Base-by-base conservation (phyloP, 257 asterid genomes). In the Leptodermis oblonga region DNA sequence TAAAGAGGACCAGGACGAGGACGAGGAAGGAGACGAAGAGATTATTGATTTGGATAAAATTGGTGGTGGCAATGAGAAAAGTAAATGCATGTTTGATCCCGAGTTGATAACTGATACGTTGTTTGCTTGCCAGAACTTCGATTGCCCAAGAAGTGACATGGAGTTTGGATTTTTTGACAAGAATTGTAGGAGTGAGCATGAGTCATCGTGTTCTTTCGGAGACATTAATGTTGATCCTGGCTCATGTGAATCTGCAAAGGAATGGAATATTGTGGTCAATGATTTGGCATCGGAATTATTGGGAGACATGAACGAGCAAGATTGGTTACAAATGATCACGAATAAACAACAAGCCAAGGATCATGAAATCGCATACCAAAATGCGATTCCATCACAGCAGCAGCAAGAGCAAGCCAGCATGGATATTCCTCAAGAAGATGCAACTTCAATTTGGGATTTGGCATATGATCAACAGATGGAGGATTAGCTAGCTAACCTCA, bases 371-470 rank as follows among this genome's bases (percentile, higher is more conserved):
- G n/a, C 48, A 42, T 42, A n/a, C n/a, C n/a, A n/a, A n/a, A 34
- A 2, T 34, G 39, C 4, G 39, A 56, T 42, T 30, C 45, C 74
- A 13, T 7, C 49, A 33, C 76, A 78, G 20, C n/a, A n/a, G n/a
- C n/a, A n/a, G n/a, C n/a, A n/a, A 80, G 77, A 30, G 59, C 46
- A n/a, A n/a, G n/a, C n/a, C n/a, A n/a, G n/a, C 53, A 31, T 65
- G 34, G 70, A 66, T 51, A 22, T 20, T 33, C 74, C 67, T 8
- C 51, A 62, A 42, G 83, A 73, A 64, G 51, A 22, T 60, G 68
- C 76, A 37, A 31, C 76, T 71, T 88, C 90, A 28, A 55, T 84
- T 22, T 88, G 92, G 90, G 88, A 88, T 67, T 73, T 78, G 73
- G 66, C 76, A 6, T 82, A 82, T 61, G 70, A 65, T 39, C 73